Conservation (phyloP, 176 grass and related monocot species). For the Oryza meridionalis region DNA sequence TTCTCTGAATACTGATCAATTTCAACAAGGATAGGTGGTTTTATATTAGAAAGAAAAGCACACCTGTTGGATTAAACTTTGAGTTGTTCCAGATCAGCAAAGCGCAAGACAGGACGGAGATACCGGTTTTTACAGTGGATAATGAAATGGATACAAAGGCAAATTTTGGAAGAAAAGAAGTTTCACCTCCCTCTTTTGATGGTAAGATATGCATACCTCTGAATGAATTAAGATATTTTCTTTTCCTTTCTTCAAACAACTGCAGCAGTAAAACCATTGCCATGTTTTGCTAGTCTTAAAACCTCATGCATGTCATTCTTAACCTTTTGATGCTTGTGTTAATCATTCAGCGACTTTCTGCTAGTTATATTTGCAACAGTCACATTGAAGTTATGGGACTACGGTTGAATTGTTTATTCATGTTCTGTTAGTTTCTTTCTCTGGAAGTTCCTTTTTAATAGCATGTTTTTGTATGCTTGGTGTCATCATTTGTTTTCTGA, state of each 20-base stretch:
- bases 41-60: conserved; percentile 7
- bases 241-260: background rate
- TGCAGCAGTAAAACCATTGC: background rate
- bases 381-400: background rate
- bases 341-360: conserved; percentile 15
- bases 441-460: conserved; percentile 9
- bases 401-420: background rate
- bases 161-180: conserved; percentile 53
- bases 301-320: background rate
- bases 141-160: conserved; percentile 35
- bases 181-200: conserved; percentile 31
- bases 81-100: conserved; percentile 59
- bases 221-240: conserved; percentile 5
- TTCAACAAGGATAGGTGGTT: background rate
- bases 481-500: conserved; percentile 23
- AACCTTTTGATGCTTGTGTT: background rate
- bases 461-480: conserved; percentile 10
- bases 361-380: conserved; percentile 21
- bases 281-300: conserved; percentile 24
- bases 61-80: conserved; percentile 23
- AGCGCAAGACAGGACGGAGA: conserved; percentile 45
- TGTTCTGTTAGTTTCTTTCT: conserved; percentile 17
- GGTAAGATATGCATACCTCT: conserved; percentile 46
- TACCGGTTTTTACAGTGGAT: conserved; percentile 30
- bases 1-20: conserved; percentile 11